A percentile compares a stretch with the other conserved stretches of the same genome.
Evolutionary conservation across 768 basidiomycete genomes (phyloP).

Genomic region (Zangia roseola): DNA sequence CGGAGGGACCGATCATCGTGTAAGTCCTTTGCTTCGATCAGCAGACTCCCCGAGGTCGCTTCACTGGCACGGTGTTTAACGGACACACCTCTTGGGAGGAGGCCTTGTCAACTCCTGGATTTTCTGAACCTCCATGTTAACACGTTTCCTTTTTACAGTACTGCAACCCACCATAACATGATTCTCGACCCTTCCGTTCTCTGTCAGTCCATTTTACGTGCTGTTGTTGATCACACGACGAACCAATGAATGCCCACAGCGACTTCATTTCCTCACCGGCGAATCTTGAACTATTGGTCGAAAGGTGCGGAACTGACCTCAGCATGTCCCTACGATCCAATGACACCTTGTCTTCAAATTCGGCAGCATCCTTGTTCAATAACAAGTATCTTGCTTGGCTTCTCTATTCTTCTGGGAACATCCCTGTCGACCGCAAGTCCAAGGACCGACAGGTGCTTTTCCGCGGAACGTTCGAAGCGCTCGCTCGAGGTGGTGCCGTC

Average conservation of each 20-base stretch:
- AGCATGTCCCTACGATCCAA: conserved; percentile 10
- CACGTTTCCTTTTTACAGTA: conserved; percentile 40
- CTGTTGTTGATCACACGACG: conserved; percentile 14
- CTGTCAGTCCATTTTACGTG: conserved; percentile 49
- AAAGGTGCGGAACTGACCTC: conserved; percentile 57
- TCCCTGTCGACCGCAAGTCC: conserved; percentile 93
- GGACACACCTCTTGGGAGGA: neutral
- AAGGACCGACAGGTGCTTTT: conserved; percentile 90
- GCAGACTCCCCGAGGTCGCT: neutral
- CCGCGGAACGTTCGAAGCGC: conserved; percentile 83
- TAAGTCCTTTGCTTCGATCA: conserved; percentile 40
- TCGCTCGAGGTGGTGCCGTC: conserved; percentile 77
- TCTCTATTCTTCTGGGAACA: conserved; percentile 89
- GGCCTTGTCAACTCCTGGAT: neutral
- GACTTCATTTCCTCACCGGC: conserved; percentile 74
- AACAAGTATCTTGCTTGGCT: conserved; percentile 75
- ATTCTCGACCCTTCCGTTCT: conserved; percentile 84
- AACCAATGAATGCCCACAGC: conserved; percentile 44
- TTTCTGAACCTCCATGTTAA: conserved; percentile 12
- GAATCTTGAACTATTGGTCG: conserved; percentile 90
- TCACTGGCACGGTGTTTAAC: conserved; percentile 3
- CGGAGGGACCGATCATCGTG: conserved; percentile 90
- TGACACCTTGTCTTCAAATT: conserved; percentile 15
- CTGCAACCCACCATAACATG: conserved; percentile 93
- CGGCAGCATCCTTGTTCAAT: conserved; percentile 69